Evolutionary conservation across 331 rosid genomes (phyloP), one percentile per base, ranked within the genome.

Genomic region (Ulmus americana): DNA sequence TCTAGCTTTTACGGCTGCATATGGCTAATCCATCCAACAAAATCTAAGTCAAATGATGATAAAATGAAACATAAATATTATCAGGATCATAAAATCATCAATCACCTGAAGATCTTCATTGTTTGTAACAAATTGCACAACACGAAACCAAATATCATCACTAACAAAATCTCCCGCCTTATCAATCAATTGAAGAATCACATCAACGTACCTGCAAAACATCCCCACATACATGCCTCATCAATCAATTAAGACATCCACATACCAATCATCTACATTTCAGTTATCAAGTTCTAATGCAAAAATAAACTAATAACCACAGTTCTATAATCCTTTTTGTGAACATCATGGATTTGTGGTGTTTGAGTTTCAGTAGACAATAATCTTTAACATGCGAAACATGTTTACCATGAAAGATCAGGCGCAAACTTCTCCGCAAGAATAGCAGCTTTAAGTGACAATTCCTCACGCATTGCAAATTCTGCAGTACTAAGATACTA

Each of bases 391-490:
- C 60, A 28, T 28, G 46, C 8, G 11, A 50, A 18, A 60, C 45
- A 53, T 48, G 40, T 78, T 77, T 70, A 94, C 99, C 99, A 94
- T 52, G 99, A 90, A 68, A 94, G 91, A 79, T 94, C 99, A 41
- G 99, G 99, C 46, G 99, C 99, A 83, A 94, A 94, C 84, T 94
- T 94, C 81, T 94, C 99, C 5, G 99, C 99, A 55, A 94, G 96
- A 87, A 94, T 94, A 43, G 99, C 99, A 55, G 97, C 97, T 83
- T 94, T 94, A 79, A 94, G 99, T 13, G 99, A 82, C 75, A 94
- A 78, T 75, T 94, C 99, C 77, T 94, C 99, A 10, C 97, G 97
- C 99, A 94, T 94, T 51, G 96, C 87, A 79, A 94, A 94, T 72
- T 94, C 99, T 40, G 99, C 99, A 14, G 99, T 87, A 70, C 90